A percentile compares a stretch with the other conserved stretches of the same genome.
Conservation (phyloP, 1,139 yeast genomes). For the Hyphopichia wangnamkhiaoensis region DNA sequence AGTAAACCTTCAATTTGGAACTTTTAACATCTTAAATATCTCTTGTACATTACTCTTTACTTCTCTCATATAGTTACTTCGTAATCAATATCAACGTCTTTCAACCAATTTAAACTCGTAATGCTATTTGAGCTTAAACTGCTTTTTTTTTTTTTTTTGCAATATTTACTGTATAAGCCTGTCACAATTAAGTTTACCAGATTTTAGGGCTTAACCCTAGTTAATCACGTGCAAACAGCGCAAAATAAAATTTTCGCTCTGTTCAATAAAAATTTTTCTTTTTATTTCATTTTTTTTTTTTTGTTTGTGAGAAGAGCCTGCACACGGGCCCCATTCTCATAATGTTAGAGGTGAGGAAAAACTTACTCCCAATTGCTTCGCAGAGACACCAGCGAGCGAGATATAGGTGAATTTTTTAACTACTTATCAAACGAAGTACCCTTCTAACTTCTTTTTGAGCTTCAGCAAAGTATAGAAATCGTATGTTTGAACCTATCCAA, state of each 20-base stretch:
- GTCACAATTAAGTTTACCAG: no score
- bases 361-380: no score
- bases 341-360: no score
- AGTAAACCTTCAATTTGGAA: no score
- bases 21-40: background rate
- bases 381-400: background rate
- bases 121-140: no score
- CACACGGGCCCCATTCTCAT: background rate
- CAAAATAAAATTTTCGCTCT: no score
- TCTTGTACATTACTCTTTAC: background rate
- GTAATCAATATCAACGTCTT: background rate
- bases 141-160: no score
- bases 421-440: background rate
- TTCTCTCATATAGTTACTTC: background rate
- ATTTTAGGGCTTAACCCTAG: constrained; percentile 16
- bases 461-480: constrained; percentile 2
- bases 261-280: no score
- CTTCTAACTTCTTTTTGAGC: background rate
- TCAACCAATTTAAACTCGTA: no score
- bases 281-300: background rate
- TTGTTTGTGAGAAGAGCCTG: background rate
- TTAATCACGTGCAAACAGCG: constrained; percentile 9
- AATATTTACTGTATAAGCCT: no score
- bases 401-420: constrained; percentile 1
- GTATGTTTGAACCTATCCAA: background rate